Evolutionary conservation across 495 filamentous ascomycete genomes (phyloP), one percentile per base, ranked within the genome.

Genomic region (Xylaria nigripes): DNA sequence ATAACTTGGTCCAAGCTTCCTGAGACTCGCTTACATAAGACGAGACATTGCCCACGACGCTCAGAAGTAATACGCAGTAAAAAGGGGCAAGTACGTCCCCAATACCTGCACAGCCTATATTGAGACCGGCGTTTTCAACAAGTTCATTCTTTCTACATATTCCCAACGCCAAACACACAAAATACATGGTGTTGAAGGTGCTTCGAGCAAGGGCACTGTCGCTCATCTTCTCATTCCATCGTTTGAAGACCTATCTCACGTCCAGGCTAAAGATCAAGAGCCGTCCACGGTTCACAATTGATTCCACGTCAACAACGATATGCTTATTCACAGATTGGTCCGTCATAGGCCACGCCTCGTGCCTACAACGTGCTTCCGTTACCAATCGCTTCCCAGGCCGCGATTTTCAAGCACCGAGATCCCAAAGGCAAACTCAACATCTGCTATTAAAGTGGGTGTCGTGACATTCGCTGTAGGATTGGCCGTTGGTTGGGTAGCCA

Each of bases 331-430:
- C 34, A 55, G 54, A 19, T 36, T 63, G 7, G 47, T 61, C 22
- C 57, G 57, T 29, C 63, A 30, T 19, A 43, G 60, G 22, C 51
- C 56, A 22, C 61, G 56, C 42, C 47, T 57, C 46, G 47, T 51
- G 30, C 21, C 60, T 38, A 34, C 43, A 27, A 49, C 54, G 24
- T 51, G 48, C 24, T 38, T 55, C 44, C 50, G 34, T 45, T 29
- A 50, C 24, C 10, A 23, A 12, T 48, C 44, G 23, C 48, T 47
- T 51, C 48, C 40, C 3, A 45, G 47, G 18, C 50, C 51, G 21
- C 61, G 63, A 10, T 66, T 57, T 18, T 54, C 61, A 29, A 66
- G 61, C 48, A 61, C 55, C 2, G 45, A 59, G 29, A 29, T 53
- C 22, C 48, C 45, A 3, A 45, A 27, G 0, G 44, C 50, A 23